These are phyloP conservation scores for Dunaliella salina DNA, from an alignment of 163 green algal genomes.

Conservation along the genomic window DNA sequence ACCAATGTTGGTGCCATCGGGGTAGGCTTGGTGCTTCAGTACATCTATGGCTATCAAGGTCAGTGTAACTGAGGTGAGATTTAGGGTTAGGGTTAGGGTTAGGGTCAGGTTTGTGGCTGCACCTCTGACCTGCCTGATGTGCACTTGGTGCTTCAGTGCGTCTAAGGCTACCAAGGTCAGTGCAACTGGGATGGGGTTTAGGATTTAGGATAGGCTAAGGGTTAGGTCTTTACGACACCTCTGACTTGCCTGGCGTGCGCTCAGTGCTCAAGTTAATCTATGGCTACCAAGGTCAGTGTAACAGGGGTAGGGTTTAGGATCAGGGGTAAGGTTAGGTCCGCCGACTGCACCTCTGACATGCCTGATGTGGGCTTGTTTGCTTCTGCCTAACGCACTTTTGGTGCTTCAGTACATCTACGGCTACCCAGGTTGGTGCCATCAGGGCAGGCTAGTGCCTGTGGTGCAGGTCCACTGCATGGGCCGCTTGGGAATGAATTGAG, in stretches of 20 bases:
- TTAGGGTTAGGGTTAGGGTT: too few relatives aligned
- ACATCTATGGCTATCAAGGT: constrained; percentile 23
- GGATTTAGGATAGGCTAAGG: too few relatives aligned
- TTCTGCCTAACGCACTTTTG: constrained; percentile 49
- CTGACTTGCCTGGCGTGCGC: constrained; percentile 46
- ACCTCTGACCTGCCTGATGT: too few relatives aligned
- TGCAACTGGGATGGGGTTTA: background rate
- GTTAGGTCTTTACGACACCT: too few relatives aligned
- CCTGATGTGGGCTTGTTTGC: constrained; percentile 32
- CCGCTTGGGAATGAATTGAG: too few relatives aligned
- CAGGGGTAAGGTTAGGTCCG: constrained; percentile 5
- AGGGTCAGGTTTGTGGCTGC: too few relatives aligned
- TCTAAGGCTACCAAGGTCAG: too few relatives aligned
- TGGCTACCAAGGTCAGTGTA: constrained; percentile 23
- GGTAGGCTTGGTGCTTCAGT: background rate
- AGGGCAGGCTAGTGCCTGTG: background rate
- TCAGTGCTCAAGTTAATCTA: background rate
- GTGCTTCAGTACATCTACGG: too few relatives aligned
- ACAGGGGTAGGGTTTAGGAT: background rate
- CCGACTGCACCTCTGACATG: too few relatives aligned
- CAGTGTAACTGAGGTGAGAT: background rate
- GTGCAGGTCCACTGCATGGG: too few relatives aligned
- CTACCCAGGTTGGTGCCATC: too few relatives aligned
- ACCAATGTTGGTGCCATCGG: constrained; percentile 21
- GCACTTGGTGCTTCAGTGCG: too few relatives aligned